A percentile compares a stretch with the other conserved stretches of the same genome.
Evolutionary conservation across 1,139 yeast genomes (phyloP).

Genomic region (Debaryomyces nepalensis): DNA sequence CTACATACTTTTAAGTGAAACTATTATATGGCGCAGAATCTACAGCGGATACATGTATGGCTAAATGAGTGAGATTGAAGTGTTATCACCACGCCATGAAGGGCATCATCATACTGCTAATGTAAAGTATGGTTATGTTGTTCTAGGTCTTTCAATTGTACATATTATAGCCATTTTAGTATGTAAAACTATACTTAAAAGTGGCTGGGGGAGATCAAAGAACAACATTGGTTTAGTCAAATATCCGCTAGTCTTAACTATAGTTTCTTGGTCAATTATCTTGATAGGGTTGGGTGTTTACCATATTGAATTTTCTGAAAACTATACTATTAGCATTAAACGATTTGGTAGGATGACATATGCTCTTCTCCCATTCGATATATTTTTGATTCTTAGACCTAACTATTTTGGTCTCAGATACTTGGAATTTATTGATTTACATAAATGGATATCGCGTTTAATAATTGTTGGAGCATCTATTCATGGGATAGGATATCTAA

Average conservation of each 20-base stretch:
- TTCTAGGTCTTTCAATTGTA: conserved; percentile 39
- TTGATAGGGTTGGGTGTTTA: conserved; percentile 26
- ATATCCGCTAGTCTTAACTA: conserved; percentile 6
- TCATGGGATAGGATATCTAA: conserved; percentile 63
- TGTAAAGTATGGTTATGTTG: conserved; percentile 53
- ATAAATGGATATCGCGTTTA: conserved; percentile 81
- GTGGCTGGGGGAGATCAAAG: conserved; percentile 9
- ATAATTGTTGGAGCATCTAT: conserved; percentile 54
- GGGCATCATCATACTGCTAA: conserved; percentile 43
- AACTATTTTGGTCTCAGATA: conserved; percentile 61
- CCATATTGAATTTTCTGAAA: conserved; percentile 27
- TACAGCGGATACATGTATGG: not conserved
- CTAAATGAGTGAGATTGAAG: conserved; percentile 1
- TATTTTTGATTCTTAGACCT: conserved; percentile 67
- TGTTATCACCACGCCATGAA: conserved; percentile 30
- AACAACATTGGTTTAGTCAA: not conserved
- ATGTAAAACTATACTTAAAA: conserved; percentile 16
- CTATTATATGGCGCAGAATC: not conserved
- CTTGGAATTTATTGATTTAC: conserved; percentile 59
- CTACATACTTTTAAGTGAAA: not conserved
- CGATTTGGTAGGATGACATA: conserved; percentile 66
- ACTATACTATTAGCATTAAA: conserved; percentile 32
- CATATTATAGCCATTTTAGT: conserved; percentile 27
- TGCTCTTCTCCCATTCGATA: conserved; percentile 65
- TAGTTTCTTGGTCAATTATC: conserved; percentile 34